Percentiles rank a stretch among this genome's conserved stretches.
These are phyloP conservation scores for Alternaria metachromatica DNA, from an alignment of 2,329 filamentous ascomycete genomes.

Conservation along the genomic window DNA sequence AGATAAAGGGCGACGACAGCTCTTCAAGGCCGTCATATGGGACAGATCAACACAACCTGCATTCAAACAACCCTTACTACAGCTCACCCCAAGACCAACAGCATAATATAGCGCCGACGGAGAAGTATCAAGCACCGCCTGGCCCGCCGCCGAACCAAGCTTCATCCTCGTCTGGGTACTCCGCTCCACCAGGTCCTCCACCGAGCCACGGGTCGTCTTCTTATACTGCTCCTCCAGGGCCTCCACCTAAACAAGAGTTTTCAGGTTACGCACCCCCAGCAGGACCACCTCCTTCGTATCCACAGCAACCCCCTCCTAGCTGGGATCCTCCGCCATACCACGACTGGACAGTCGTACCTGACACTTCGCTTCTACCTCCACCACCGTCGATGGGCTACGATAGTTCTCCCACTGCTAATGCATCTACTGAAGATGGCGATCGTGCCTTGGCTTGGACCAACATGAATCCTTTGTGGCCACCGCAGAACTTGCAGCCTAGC, in stretches of 20 bases:
- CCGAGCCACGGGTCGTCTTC: slow-evolving; percentile 28
- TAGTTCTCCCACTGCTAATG: slow-evolving; percentile 72
- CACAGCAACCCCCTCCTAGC: slow-evolving; percentile 44
- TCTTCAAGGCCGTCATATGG: slow-evolving; percentile 20
- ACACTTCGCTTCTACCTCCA: slow-evolving; percentile 74
- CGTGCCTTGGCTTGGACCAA: slow-evolving; percentile 71
- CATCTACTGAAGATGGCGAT: slow-evolving; percentile 67
- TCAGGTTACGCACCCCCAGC: slow-evolving; percentile 38
- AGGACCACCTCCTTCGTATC: slow-evolving; percentile 32
- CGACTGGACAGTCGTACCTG: slow-evolving; percentile 76
- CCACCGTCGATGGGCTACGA: slow-evolving; percentile 73
- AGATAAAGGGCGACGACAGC: slow-evolving; percentile 39
- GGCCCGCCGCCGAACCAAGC: slow-evolving; percentile 38
- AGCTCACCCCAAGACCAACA: slow-evolving; percentile 23
- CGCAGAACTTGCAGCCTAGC: slow-evolving; percentile 58
- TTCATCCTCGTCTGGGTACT: slow-evolving; percentile 20
- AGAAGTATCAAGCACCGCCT: slow-evolving; percentile 40
- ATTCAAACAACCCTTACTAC: slow-evolving; percentile 37
- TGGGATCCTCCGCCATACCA: slow-evolving; percentile 65
- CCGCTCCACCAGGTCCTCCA: slow-evolving; percentile 29
- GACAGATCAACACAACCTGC: slow-evolving; percentile 30
- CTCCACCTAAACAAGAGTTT: slow-evolving; percentile 29
- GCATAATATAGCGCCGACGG: slow-evolving; percentile 17
- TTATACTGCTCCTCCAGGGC: slow-evolving; percentile 24
- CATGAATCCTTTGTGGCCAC: slow-evolving; percentile 63